Conservation (phyloP, 2,329 filamentous ascomycete genomes). For the Diplocarpon mali region DNA sequence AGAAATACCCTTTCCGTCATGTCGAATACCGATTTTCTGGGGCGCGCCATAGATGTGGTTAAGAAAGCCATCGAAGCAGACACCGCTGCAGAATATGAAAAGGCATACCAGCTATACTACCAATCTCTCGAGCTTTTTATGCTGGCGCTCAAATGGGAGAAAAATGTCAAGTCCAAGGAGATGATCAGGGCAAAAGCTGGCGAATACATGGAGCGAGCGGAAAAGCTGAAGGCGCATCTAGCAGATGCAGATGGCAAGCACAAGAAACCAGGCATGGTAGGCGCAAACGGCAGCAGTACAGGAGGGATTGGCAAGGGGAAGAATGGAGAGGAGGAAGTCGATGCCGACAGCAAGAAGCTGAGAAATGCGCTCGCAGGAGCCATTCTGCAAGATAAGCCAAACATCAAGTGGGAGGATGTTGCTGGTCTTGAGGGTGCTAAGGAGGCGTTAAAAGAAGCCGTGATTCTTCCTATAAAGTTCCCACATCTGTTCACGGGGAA, state of each 20-base stretch:
- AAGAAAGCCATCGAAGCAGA: conserved; percentile 97
- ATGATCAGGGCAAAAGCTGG: conserved; percentile 92
- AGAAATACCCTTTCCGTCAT: conserved; percentile 36
- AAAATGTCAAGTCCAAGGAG: conserved; percentile 93
- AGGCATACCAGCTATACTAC: conserved; percentile 94
- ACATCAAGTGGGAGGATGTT: conserved; percentile 96
- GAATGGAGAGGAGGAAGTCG: conserved; percentile 53
- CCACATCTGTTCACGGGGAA: conserved; percentile 94
- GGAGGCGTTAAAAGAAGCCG: conserved; percentile 94
- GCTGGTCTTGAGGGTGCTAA: conserved; percentile 90
- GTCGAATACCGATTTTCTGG: conserved; percentile 95
- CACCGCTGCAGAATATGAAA: conserved; percentile 91
- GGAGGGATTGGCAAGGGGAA: conserved; percentile 53
- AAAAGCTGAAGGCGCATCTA: conserved; percentile 92
- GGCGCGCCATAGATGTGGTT: conserved; percentile 90
- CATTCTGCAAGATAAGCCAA: conserved; percentile 89
- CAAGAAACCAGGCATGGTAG: conserved; percentile 62
- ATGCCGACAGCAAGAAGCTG: conserved; percentile 92
- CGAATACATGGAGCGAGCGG: conserved; percentile 97
- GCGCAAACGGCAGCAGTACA: conserved; percentile 57
- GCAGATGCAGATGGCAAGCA: conserved; percentile 59
- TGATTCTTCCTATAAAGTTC: conserved; percentile 96
- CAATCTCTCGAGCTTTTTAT: conserved; percentile 95
- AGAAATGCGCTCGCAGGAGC: conserved; percentile 82
- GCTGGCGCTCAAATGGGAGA: conserved; percentile 98